Percentiles rank a stretch among this genome's conserved stretches.
Evolutionary conservation across 805 yeast species (phyloP).

Genomic region (Brettanomyces bruxellensis): DNA sequence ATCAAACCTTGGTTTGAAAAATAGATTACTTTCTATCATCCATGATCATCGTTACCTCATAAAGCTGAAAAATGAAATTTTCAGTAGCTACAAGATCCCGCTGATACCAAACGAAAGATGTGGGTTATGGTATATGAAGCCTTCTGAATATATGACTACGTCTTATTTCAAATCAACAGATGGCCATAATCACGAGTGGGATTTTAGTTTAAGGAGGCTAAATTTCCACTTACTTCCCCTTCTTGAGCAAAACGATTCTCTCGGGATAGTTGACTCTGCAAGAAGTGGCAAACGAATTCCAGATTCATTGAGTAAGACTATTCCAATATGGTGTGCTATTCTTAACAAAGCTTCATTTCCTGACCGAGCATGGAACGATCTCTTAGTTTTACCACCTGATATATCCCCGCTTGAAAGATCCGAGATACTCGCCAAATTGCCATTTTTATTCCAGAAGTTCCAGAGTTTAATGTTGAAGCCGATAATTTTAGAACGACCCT

Average conservation of each 20-base stretch:
- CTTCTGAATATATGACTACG: slow-evolving; percentile 30
- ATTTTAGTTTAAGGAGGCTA: slow-evolving; percentile 61
- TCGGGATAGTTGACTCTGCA: slow-evolving; percentile 72
- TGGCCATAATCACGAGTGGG: slow-evolving; percentile 81
- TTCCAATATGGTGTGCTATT: slow-evolving; percentile 90
- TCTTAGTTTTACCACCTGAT: slow-evolving; percentile 32
- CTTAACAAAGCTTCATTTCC: slow-evolving; percentile 47
- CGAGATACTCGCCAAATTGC: slow-evolving; percentile 40
- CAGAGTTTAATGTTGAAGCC: neutral
- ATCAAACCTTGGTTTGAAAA: slow-evolving; percentile 7
- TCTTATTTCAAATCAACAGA: slow-evolving; percentile 86
- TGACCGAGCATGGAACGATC: slow-evolving; percentile 4
- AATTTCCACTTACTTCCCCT: slow-evolving; percentile 61
- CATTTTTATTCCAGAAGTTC: slow-evolving; percentile 12
- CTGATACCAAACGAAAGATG: slow-evolving; percentile 73
- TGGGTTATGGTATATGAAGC: slow-evolving; percentile 75
- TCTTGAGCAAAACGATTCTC: slow-evolving; percentile 34
- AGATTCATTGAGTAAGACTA: slow-evolving; percentile 77
- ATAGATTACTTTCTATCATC: slow-evolving; percentile 64
- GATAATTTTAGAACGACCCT: slow-evolving; percentile 28
- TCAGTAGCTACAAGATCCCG: slow-evolving; percentile 23
- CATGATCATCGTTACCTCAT: slow-evolving; percentile 49
- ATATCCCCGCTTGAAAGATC: slow-evolving; percentile 51
- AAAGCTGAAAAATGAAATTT: slow-evolving; percentile 27
- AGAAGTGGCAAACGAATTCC: slow-evolving; percentile 80